These are phyloP conservation scores for Fonsecaea monophora DNA, from an alignment of 2,329 filamentous ascomycete genomes.

Conservation along the genomic window DNA sequence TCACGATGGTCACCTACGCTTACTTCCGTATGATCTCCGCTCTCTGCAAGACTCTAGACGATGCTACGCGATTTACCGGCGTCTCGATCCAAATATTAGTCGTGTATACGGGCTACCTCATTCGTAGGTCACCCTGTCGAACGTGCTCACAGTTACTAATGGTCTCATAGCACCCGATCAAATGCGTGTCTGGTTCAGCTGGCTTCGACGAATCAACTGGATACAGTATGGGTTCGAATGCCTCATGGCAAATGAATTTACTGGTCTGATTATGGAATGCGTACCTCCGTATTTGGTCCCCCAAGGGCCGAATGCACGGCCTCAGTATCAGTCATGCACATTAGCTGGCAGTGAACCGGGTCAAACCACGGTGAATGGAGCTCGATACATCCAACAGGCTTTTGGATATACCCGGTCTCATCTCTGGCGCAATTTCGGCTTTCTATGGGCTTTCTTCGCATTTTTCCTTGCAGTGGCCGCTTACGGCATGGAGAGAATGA, in stretches of 20 bases:
- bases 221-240: conserved; percentile 74
- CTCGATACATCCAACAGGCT: conserved; percentile 61
- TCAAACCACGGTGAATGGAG: conserved; percentile 59
- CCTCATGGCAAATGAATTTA: conserved; percentile 74
- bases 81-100: conserved; percentile 59
- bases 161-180: conserved; percentile 53
- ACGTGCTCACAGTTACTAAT: conserved; percentile 1
- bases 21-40: conserved; percentile 61
- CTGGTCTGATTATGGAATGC: conserved; percentile 63
- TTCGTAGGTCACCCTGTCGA: conserved; percentile 44
- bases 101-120: conserved; percentile 70
- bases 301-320: conserved; percentile 52
- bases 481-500: conserved; percentile 77
- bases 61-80: conserved; percentile 58
- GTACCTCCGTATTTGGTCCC: conserved; percentile 64
- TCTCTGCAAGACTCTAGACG: conserved; percentile 57
- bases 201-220: conserved; percentile 71
- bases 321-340: conserved; percentile 65
- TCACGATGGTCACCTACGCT: conserved; percentile 63
- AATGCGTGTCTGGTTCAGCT: conserved; percentile 69
- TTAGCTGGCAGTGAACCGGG: conserved; percentile 64
- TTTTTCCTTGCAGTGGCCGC: conserved; percentile 79
- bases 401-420: conserved; percentile 64
- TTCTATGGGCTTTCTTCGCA: conserved; percentile 76
- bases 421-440: conserved; percentile 77